Conservation (phyloP, 306 rosid species). For the Geum urbanum region DNA sequence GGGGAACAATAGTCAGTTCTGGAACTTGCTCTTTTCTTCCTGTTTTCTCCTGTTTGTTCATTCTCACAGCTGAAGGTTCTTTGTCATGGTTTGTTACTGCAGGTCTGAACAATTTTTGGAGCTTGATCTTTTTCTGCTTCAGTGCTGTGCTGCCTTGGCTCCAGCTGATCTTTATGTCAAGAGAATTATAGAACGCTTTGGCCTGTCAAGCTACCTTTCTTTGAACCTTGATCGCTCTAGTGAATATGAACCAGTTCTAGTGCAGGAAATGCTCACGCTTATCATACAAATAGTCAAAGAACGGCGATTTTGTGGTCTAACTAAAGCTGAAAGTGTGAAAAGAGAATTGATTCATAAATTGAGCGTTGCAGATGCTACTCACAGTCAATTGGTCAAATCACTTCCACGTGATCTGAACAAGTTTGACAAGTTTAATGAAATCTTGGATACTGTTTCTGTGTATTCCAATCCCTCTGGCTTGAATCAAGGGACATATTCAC, state of each 20-base stretch:
- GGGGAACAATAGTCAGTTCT: background rate
- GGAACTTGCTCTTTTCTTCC: slow-evolving; percentile 11
- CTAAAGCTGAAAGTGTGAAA: slow-evolving; percentile 73
- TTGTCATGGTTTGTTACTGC: slow-evolving; percentile 27
- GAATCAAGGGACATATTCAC: slow-evolving; percentile 95
- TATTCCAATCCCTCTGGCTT: slow-evolving; percentile 90
- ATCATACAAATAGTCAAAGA: slow-evolving; percentile 87
- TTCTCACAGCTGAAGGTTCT: background rate
- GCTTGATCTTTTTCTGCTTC: slow-evolving; percentile 93
- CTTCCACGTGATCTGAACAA: slow-evolving; percentile 90
- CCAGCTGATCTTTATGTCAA: slow-evolving; percentile 69
- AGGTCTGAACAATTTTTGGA: slow-evolving; percentile 96
- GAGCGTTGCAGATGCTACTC: slow-evolving; percentile 82
- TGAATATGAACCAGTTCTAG: slow-evolving; percentile 82
- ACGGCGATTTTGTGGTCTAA: slow-evolving; percentile 88
- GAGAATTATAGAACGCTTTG: slow-evolving; percentile 84
- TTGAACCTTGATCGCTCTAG: slow-evolving; percentile 58
- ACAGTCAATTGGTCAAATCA: slow-evolving; percentile 86
- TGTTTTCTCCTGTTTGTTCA: background rate
- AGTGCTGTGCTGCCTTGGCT: slow-evolving; percentile 91
- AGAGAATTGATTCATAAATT: slow-evolving; percentile 79
- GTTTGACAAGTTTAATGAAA: slow-evolving; percentile 63
- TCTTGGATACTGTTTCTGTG: slow-evolving; percentile 60
- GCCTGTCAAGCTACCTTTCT: slow-evolving; percentile 63
- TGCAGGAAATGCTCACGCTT: slow-evolving; percentile 90